Evolutionary conservation across 805 yeast species (phyloP).

Genomic region (Suhomyces pyralidae): DNA sequence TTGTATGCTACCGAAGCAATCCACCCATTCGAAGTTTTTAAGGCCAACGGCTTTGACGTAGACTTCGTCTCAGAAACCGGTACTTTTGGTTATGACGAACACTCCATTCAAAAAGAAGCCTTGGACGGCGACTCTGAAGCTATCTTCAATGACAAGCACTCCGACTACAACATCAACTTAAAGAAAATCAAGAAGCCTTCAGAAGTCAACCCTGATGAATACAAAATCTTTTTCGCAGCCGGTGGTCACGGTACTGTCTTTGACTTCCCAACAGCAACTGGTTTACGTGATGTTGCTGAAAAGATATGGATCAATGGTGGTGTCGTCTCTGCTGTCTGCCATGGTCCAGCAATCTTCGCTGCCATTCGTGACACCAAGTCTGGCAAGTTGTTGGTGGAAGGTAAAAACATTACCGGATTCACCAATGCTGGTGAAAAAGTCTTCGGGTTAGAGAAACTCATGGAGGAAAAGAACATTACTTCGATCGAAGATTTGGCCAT

Average conservation of each 20-base stretch:
- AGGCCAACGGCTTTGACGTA: conserved; percentile 49
- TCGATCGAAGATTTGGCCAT: conserved; percentile 39
- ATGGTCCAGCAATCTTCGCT: conserved; percentile 62
- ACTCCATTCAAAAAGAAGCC: conserved; percentile 39
- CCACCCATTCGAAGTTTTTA: conserved; percentile 54
- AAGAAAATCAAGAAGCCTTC: conserved; percentile 44
- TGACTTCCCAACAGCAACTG: conserved; percentile 54
- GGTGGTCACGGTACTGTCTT: conserved; percentile 65
- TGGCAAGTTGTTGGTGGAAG: conserved; percentile 47
- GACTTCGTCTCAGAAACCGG: conserved; percentile 61
- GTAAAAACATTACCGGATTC: conserved; percentile 60
- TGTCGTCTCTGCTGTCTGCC: conserved; percentile 63
- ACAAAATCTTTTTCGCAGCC: conserved; percentile 55
- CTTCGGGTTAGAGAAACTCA: conserved; percentile 13
- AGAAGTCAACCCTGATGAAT: conserved; percentile 48
- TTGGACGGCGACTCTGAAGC: conserved; percentile 44
- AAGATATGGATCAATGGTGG: conserved; percentile 51
- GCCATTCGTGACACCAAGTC: conserved; percentile 40
- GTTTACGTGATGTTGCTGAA: conserved; percentile 44
- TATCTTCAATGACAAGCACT: conserved; percentile 33
- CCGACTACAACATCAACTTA: conserved; percentile 40
- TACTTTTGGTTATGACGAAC: conserved; percentile 54
- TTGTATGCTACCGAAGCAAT: conserved; percentile 55
- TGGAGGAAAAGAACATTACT: conserved; percentile 22
- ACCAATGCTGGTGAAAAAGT: conserved; percentile 51